These are phyloP conservation scores for Solioccasus polychromus DNA, from an alignment of 768 basidiomycete genomes.

Conservation along the genomic window DNA sequence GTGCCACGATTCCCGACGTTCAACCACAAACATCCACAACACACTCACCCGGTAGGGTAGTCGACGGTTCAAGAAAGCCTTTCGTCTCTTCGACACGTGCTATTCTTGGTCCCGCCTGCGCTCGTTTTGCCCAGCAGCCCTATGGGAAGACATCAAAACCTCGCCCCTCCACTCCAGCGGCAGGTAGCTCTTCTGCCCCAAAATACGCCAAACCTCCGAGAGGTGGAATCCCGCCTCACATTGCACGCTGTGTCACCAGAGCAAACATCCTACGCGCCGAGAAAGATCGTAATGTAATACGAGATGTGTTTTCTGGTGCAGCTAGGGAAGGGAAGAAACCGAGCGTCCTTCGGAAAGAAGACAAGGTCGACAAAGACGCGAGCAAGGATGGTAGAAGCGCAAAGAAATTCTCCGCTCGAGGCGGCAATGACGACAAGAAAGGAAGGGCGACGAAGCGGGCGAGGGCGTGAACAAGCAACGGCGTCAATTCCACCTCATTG, in stretches of 20 bases:
- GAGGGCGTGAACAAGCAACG: constrained; percentile 4
- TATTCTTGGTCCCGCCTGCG: constrained; percentile 3
- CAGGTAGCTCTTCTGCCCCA: neutral
- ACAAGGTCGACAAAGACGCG: constrained; percentile 1
- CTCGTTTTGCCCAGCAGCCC: neutral
- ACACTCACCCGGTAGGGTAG: too few species aligned
- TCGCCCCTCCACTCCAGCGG: neutral
- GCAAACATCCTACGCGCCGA: constrained; percentile 24
- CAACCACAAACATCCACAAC: neutral
- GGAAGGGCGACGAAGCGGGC: constrained; percentile 15
- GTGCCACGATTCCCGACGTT: neutral
- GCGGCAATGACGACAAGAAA: constrained; percentile 75
- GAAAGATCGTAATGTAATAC: constrained; percentile 21
- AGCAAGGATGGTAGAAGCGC: neutral
- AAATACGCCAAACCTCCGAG: constrained; percentile 21
- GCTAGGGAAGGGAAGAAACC: constrained; percentile 18
- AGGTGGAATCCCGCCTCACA: constrained; percentile 30
- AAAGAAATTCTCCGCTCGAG: constrained; percentile 53
- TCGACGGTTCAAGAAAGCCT: neutral
- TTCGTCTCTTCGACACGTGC: neutral
- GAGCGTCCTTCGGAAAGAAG: constrained; percentile 23
- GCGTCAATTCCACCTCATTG: neutral
- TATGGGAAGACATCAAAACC: constrained; percentile 4
- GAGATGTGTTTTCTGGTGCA: constrained; percentile 9
- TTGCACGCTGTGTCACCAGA: constrained; percentile 31